phyloP scores from a whole-genome alignment of 208 protist genomes.

The Trypanosoma theileri region DNA sequence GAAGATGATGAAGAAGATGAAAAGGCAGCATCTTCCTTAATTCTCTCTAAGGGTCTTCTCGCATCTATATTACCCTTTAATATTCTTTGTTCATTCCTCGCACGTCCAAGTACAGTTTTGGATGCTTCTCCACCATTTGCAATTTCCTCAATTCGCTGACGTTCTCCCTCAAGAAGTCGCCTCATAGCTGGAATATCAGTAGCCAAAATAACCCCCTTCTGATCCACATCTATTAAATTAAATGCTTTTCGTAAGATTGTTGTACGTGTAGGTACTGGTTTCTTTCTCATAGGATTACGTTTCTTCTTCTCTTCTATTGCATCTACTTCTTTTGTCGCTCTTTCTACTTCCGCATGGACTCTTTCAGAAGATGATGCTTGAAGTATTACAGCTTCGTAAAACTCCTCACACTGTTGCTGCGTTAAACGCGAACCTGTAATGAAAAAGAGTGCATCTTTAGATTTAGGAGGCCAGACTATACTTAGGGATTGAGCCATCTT shows the following conservation, averaged over 20 bases:
- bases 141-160: conserved; percentile 27
- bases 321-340: not conserved
- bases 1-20: not conserved
- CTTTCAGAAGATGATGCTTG: conserved; percentile 22
- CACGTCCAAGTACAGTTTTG: not conserved
- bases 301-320: not conserved
- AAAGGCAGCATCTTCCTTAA: not conserved
- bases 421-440: conserved; percentile 60
- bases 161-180: conserved; percentile 55
- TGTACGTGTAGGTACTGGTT: conserved; percentile 27
- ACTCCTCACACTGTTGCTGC: conserved; percentile 38
- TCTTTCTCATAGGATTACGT: not conserved
- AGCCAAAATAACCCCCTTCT: conserved; percentile 34
- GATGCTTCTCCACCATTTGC: not conserved
- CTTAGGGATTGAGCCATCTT: conserved; percentile 50
- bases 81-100: conserved; percentile 7
- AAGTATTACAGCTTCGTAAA: conserved; percentile 51
- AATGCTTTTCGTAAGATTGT: conserved; percentile 60
- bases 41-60: not conserved
- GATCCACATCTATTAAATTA: conserved; percentile 55
- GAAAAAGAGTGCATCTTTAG: conserved; percentile 45
- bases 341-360: conserved; percentile 2
- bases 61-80: conserved; percentile 16
- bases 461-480: conserved; percentile 57
- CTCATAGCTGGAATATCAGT: conserved; percentile 36